phyloP scores from a whole-genome alignment of 2,329 filamentous ascomycete species.

The Apiospora phragmitis region DNA sequence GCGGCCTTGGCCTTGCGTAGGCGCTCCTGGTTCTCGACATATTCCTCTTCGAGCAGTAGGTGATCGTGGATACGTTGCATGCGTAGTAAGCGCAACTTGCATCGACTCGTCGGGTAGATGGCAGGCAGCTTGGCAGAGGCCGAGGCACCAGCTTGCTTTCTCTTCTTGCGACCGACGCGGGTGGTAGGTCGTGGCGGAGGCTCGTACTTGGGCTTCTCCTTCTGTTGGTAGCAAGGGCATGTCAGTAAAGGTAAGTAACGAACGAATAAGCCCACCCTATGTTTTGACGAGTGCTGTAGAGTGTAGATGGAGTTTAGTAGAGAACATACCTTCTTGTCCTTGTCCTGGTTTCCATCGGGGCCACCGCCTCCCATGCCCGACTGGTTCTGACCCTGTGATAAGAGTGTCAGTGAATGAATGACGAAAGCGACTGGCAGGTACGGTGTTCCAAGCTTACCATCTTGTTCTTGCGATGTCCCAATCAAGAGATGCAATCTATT shows the following conservation, averaged over 20 bases:
- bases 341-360: slow-evolving; percentile 77
- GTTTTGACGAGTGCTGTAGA: slow-evolving; percentile 10
- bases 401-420: slow-evolving; percentile 7
- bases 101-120: slow-evolving; percentile 93
- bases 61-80: slow-evolving; percentile 99
- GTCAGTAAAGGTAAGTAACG: neutral
- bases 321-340: slow-evolving; percentile 83
- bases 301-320: neutral
- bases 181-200: slow-evolving; percentile 96
- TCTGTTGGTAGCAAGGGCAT: slow-evolving; percentile 53
- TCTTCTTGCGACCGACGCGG: slow-evolving; percentile 97
- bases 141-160: slow-evolving; percentile 89
- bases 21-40: slow-evolving; percentile 97
- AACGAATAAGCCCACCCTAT: neutral
- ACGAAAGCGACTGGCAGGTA: neutral
- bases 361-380: slow-evolving; percentile 80
- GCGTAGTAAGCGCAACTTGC: slow-evolving; percentile 93
- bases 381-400: slow-evolving; percentile 73
- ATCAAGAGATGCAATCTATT: neutral
- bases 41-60: slow-evolving; percentile 94
- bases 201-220: slow-evolving; percentile 99
- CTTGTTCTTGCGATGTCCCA: neutral
- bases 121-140: slow-evolving; percentile 93
- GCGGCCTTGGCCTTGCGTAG: slow-evolving; percentile 87
- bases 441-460: neutral